Percentiles rank a stretch among this genome's conserved stretches.
Evolutionary conservation across 768 basidiomycete genomes (phyloP).

Genomic region (Pleurotus giganteus): DNA sequence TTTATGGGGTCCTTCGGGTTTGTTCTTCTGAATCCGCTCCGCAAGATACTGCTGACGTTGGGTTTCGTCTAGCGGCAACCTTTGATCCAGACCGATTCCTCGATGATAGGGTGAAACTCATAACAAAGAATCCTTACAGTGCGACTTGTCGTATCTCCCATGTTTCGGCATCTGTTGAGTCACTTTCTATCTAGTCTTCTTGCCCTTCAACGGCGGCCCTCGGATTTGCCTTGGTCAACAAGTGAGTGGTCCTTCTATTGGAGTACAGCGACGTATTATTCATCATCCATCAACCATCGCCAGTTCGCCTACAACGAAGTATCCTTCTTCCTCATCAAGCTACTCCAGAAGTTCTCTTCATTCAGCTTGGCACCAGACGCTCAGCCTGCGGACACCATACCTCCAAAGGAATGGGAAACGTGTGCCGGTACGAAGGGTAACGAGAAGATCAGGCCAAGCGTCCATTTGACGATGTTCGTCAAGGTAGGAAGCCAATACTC

Average conservation of each 20-base stretch:
- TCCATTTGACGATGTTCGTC: conserved; percentile 54
- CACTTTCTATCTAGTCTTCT: conserved; percentile 22
- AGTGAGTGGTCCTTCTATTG: conserved; percentile 27
- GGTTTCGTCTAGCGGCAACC: neutral
- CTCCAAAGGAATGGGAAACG: conserved; percentile 46
- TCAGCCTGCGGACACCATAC: conserved; percentile 41
- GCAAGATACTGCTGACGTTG: neutral
- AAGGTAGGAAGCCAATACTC: conserved; percentile 36
- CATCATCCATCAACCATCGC: neutral
- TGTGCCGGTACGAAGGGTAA: conserved; percentile 44
- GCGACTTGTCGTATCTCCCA: neutral
- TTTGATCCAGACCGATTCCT: neutral
- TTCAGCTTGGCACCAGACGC: conserved; percentile 46
- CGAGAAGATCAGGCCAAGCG: conserved; percentile 51
- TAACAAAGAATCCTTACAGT: neutral
- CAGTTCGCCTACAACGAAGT: conserved; percentile 33
- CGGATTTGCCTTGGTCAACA: conserved; percentile 63
- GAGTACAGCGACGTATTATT: neutral
- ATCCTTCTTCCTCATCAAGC: conserved; percentile 61
- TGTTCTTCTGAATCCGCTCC: neutral
- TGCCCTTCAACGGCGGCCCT: conserved; percentile 52
- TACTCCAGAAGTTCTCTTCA: conserved; percentile 57
- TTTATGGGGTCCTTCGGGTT: conserved; percentile 48
- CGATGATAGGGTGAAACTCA: neutral
- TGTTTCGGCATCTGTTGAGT: neutral